Conservation (phyloP, 257 asterid species). For the Anisodus acutangulus region DNA sequence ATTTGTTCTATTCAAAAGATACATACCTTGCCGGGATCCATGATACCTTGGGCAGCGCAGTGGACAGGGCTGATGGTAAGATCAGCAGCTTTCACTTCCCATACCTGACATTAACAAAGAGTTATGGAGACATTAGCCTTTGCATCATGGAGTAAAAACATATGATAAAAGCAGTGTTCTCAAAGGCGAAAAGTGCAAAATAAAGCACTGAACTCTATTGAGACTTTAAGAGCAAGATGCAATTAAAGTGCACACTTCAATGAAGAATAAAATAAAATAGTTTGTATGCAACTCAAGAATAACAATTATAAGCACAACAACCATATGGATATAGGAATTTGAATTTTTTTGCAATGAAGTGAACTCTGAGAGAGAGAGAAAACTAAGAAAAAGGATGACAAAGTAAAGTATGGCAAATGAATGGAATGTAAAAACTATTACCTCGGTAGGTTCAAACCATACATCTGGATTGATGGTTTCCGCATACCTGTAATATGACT, state of each 20-base stretch:
- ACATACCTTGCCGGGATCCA: slow-evolving; percentile 74
- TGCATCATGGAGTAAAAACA: neutral
- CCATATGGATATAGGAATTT: too few relatives aligned
- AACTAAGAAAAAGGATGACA: slow-evolving; percentile 10
- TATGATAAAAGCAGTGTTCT: neutral
- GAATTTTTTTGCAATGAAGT: too few relatives aligned
- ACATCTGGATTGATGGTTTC: slow-evolving; percentile 86
- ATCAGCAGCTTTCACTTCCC: slow-evolving; percentile 99
- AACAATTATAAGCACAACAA: too few relatives aligned
- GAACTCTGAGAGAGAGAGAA: neutral
- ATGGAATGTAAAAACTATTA: slow-evolving; percentile 39
- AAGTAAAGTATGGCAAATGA: neutral
- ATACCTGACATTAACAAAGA: slow-evolving; percentile 55
- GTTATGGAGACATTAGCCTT: neutral
- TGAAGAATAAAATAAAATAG: neutral
- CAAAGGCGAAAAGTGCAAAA: neutral
- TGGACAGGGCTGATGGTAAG: slow-evolving; percentile 95
- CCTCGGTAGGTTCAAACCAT: slow-evolving; percentile 98
- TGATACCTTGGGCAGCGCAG: slow-evolving; percentile 91
- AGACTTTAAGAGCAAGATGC: neutral
- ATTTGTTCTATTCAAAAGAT: neutral
- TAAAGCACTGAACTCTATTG: neutral
- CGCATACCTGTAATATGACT: slow-evolving; percentile 84
- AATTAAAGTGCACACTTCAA: neutral
- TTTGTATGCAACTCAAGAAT: too few relatives aligned